Base-by-base conservation (phyloP, 164 flowering plant species). In the Protea cynaroides region DNA sequence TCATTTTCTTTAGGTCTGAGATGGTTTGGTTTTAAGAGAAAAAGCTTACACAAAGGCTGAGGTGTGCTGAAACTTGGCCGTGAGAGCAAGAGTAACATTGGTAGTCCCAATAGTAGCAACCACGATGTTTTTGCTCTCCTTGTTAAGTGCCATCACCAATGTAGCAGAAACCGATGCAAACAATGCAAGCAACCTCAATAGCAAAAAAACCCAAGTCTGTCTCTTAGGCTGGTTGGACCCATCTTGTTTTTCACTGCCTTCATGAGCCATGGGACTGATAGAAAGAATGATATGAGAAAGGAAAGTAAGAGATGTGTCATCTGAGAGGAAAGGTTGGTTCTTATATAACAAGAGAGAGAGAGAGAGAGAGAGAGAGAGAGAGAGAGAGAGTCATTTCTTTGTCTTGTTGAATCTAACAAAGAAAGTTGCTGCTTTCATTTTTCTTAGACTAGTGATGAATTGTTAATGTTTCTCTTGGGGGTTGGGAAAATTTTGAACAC, bases 1-100 rank as follows among this genome's bases (percentile, higher is more conserved):
- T 29, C 34, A 29, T 29, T 29, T 29, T 29, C 34, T 29, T 29
- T 29, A 2, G 34, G 34, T 29, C 2, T 29, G 34, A 29, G 46
- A 40, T 8, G 46, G 46, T 8, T 40, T 40, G 14, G 46, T 40
- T 40, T 49, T 5, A 22, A 29, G 34, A 29, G 25, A 62, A 22
- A 25, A 56, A 57, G 62, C 85, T 69, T 78, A 88, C 97, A 90
- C 83, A 68, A 78, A 78, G 7, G 97, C 92, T 17, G 92, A 93
- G 8, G 86, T 85, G 23, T 88, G 74, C 13, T 86, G 83, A 69
- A 88, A 91, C 80, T 87, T 85, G 72, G 97, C 93, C 0, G 74
- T 72, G 67, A 88, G 54, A 46, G 76, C 78, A 61, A 71, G 85
- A 7, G 19, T 75, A 0, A 91, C 61, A 1, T 89, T 86, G 25